phyloP scores from a whole-genome alignment of 78 protist species.

The Anaeramoeba ignava region DNA sequence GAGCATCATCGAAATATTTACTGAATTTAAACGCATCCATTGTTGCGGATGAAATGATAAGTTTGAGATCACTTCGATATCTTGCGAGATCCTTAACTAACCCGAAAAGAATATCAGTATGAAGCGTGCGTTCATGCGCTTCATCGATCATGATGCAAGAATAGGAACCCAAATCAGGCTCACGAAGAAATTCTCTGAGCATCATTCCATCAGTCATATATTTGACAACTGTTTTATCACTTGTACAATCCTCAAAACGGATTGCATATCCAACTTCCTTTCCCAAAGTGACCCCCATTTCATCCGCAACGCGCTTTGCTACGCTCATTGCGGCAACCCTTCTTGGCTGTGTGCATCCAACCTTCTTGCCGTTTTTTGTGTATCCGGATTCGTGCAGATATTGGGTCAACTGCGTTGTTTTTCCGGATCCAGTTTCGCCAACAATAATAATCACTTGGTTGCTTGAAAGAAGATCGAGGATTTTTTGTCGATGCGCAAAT shows the following conservation, averaged over 20 bases:
- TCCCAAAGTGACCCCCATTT: constrained; percentile 78
- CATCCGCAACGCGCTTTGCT: constrained; percentile 96
- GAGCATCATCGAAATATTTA: constrained; percentile 52
- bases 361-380: constrained; percentile 37
- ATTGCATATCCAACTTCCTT: constrained; percentile 89
- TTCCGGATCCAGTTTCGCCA: constrained; percentile 99
- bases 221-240: constrained; percentile 71
- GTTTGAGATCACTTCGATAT: constrained; percentile 43
- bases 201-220: constrained; percentile 95
- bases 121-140: constrained; percentile 96
- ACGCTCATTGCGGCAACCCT: constrained; percentile 71
- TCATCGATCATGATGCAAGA: constrained; percentile 89
- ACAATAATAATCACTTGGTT: constrained; percentile 75
- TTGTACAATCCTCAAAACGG: constrained; percentile 92
- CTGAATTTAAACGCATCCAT: constrained; percentile 53
- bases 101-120: constrained; percentile 95
- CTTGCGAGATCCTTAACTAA: constrained; percentile 65
- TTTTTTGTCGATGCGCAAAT: constrained; percentile 45
- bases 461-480: constrained; percentile 22
- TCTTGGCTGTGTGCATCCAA: constrained; percentile 56
- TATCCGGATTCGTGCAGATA: constrained; percentile 20
- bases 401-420: constrained; percentile 67
- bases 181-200: constrained; percentile 85
- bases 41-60: constrained; percentile 83
- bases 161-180: constrained; percentile 46